Evolutionary conservation across 164 flowering plant species (phyloP).

Genomic region (Nelumbo lutea): DNA sequence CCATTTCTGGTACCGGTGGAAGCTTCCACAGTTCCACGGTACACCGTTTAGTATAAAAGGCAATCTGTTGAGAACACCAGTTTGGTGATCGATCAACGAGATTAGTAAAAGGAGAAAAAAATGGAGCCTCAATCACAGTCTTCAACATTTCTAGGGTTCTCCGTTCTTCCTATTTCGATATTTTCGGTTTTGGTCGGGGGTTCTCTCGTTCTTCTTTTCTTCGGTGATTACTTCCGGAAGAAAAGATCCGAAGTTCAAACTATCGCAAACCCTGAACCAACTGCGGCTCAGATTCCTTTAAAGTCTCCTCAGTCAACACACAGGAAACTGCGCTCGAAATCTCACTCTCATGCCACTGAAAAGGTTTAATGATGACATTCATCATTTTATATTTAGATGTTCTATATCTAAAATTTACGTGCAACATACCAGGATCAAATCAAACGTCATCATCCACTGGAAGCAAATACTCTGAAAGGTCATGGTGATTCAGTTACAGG

Average conservation of each 20-base stretch:
- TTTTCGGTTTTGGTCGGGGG: constrained; percentile 50
- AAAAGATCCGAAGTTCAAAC: constrained; percentile 50
- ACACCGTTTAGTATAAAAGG: neutral
- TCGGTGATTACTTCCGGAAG: constrained; percentile 55
- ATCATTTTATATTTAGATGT: neutral
- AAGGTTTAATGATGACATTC: constrained; percentile 38
- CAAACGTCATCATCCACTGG: constrained; percentile 84
- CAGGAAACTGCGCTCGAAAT: constrained; percentile 51
- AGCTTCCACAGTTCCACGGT: too few species aligned
- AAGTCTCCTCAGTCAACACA: constrained; percentile 29
- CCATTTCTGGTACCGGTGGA: too few species aligned
- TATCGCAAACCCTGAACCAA: constrained; percentile 35
- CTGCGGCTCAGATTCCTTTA: constrained; percentile 23
- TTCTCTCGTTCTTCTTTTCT: constrained; percentile 41
- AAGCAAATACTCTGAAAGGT: constrained; percentile 89
- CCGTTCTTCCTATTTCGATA: constrained; percentile 34
- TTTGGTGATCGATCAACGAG: neutral
- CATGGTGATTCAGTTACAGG: constrained; percentile 79
- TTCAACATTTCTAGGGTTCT: constrained; percentile 19
- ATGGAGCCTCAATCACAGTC: constrained; percentile 14
- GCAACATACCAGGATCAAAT: constrained; percentile 47
- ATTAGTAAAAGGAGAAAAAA: neutral
- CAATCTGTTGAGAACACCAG: neutral
- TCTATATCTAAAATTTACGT: neutral
- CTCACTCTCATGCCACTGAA: constrained; percentile 61